A percentile compares a stretch with the other conserved stretches of the same genome.
Conservation (phyloP, 2,329 filamentous ascomycete genomes). For the Beauveria scarabaeidicola region DNA sequence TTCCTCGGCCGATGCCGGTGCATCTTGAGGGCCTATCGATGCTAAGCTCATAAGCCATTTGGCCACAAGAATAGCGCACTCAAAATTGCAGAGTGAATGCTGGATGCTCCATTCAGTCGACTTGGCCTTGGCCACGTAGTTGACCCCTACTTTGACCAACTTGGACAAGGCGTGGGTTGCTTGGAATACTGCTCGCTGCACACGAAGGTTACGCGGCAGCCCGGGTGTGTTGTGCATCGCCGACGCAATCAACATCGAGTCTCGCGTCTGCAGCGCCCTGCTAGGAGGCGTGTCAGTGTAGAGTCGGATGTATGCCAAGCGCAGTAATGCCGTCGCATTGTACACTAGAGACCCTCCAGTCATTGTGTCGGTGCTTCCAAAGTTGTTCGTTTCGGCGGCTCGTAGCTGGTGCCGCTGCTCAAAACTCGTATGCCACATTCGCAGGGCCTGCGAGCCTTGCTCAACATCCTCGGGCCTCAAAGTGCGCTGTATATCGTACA, state of each 20-base stretch:
- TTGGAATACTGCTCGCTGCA: constrained; percentile 58
- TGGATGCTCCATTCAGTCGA: constrained; percentile 56
- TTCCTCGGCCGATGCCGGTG: constrained; percentile 43
- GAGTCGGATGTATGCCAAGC: constrained; percentile 55
- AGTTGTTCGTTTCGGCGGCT: constrained; percentile 38
- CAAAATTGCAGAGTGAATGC: constrained; percentile 53
- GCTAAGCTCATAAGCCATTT: constrained; percentile 52
- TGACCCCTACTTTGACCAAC: constrained; percentile 54
- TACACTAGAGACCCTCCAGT: constrained; percentile 55
- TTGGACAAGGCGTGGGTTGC: constrained; percentile 61
- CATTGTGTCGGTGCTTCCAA: constrained; percentile 40
- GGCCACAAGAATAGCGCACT: constrained; percentile 52
- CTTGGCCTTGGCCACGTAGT: constrained; percentile 53
- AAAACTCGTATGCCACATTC: constrained; percentile 50
- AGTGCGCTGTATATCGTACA: constrained; percentile 41
- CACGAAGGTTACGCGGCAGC: constrained; percentile 48
- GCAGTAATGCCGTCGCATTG: constrained; percentile 54
- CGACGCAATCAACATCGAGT: constrained; percentile 52
- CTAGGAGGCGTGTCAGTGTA: constrained; percentile 57
- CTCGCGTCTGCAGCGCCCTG: constrained; percentile 55
- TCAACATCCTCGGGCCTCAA: constrained; percentile 48
- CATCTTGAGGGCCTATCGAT: constrained; percentile 40
- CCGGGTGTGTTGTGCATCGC: constrained; percentile 51
- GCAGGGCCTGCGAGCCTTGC: constrained; percentile 45
- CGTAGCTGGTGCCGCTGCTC: constrained; percentile 46